Base-by-base conservation (phyloP, 768 basidiomycete genomes). In the Tremella yokohamensis region DNA sequence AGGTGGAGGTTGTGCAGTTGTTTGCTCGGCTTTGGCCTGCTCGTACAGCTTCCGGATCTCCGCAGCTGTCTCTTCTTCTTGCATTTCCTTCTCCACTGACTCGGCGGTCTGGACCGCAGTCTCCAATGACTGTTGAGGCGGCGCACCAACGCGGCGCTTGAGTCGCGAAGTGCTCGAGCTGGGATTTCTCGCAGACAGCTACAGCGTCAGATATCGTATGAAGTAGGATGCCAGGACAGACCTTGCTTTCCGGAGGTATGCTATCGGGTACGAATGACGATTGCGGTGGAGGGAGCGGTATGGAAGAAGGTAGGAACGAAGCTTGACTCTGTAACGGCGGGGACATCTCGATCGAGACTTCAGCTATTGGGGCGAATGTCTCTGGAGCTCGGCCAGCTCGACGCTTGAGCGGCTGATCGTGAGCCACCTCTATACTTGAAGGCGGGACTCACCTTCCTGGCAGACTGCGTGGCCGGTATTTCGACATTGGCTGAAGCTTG, bases 11-110 rank as follows among this genome's bases (percentile, higher is more conserved):
- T 51, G 49, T 19, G 37, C 24, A 40, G 45, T 56, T 13, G n/a
- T 19, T 34, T 34, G 29, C 19, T 61, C 64, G n/a, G 58, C 52
- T 40, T 68, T 69, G 37, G 68, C 64, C 39, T 69, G 61, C 48
- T 72, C 70, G 54, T 69, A 69, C 24, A 72, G 42, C 44, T 66
- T 62, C 37, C 63, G 40, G 20, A 67, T 64, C 49, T 64, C 64
- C 18, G 55, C 60, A 13, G 64, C 57, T 3, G 55, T 52, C 37
- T 65, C 63, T 54, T 70, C 65, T 2, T 50, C 60, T 39, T 61
- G 56, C 19, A 62, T 39, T 18, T 39, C 39, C 16, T 15, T 52
- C 7, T 56, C 48, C 26, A 48, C 56, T 11, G 26, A 20, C 11
- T n/a, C 24, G 19, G 40, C 42, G 19, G 29, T 15, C 7, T 50